Evolutionary conservation across 139 green algal species (phyloP).

Genomic region (Chlorella sp.): DNA sequence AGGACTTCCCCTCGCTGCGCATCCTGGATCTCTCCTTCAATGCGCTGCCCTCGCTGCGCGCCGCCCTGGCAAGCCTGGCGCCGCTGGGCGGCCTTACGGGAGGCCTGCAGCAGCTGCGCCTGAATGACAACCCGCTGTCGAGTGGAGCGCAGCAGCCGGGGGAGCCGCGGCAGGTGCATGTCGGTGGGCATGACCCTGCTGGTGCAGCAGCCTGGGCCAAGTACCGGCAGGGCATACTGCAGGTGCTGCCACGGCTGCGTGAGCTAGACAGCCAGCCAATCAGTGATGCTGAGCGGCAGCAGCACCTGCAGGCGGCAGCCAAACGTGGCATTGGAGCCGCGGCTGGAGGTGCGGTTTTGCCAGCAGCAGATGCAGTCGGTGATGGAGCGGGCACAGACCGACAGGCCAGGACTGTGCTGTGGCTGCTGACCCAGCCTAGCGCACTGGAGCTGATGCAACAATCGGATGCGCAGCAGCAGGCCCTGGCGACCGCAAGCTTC

Average conservation of each 20-base stretch:
- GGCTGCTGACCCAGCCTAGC: background rate
- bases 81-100: background rate
- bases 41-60: background rate
- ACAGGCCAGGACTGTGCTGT: background rate
- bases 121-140: constrained; percentile 19
- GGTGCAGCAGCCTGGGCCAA: too few species aligned
- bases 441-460: background rate
- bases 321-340: background rate
- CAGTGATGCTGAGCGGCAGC: background rate
- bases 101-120: background rate
- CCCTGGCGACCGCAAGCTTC: background rate
- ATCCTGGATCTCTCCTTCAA: constrained; percentile 28
- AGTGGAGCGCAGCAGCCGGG: background rate
- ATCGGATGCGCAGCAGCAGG: background rate
- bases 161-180: background rate
- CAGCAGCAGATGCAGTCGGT: background rate
- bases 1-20: constrained; percentile 7
- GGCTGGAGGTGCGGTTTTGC: background rate
- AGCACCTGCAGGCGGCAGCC: background rate
- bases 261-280: constrained; percentile 27
- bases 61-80: background rate
- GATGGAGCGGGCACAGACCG: background rate
- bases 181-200: too few species aligned
- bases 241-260: background rate
- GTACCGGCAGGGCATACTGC: background rate